Conservation (phyloP, 352 stramenopile species). For the Phytophthora citrophthora region DNA sequence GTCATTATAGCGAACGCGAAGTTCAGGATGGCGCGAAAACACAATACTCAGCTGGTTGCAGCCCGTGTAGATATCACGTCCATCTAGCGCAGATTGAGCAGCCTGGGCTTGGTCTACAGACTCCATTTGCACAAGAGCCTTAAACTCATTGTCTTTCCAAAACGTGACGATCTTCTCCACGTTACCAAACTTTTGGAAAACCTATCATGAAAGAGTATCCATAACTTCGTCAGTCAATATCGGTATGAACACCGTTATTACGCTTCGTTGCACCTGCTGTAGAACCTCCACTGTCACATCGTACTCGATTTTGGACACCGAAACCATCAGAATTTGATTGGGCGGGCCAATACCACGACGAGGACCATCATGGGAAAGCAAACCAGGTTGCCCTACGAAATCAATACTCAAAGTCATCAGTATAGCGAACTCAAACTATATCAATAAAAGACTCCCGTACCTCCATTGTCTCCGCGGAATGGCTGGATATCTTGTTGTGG, state of each 20-base stretch:
- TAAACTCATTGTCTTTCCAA: slow-evolving; percentile 86
- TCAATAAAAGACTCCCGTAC: slow-evolving; percentile 7
- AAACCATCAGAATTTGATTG: slow-evolving; percentile 82
- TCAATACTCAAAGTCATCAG: slow-evolving; percentile 2
- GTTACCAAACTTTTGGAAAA: slow-evolving; percentile 87
- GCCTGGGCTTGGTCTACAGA: slow-evolving; percentile 74
- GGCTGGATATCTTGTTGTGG: slow-evolving; percentile 24
- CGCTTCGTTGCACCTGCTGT: slow-evolving; percentile 51
- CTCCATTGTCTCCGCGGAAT: slow-evolving; percentile 18
- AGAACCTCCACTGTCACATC: slow-evolving; percentile 83
- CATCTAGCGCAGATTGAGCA: slow-evolving; percentile 72
- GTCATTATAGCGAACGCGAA: slow-evolving; percentile 81
- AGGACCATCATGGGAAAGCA: slow-evolving; percentile 26
- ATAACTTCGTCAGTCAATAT: slow-evolving; percentile 1
- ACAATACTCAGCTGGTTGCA: slow-evolving; percentile 86
- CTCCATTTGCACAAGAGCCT: slow-evolving; percentile 83
- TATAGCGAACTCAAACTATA: neutral
- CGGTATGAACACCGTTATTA: neutral
- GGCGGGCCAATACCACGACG: slow-evolving; percentile 47
- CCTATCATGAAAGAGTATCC: slow-evolving; percentile 26
- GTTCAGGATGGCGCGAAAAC: slow-evolving; percentile 73
- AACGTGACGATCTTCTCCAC: slow-evolving; percentile 86
- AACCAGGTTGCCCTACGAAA: slow-evolving; percentile 25
- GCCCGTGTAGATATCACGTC: slow-evolving; percentile 86
- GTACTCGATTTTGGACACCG: slow-evolving; percentile 85